Conservation (phyloP, 192 early-diverging fungal genomes). For the Backusella circina region DNA sequence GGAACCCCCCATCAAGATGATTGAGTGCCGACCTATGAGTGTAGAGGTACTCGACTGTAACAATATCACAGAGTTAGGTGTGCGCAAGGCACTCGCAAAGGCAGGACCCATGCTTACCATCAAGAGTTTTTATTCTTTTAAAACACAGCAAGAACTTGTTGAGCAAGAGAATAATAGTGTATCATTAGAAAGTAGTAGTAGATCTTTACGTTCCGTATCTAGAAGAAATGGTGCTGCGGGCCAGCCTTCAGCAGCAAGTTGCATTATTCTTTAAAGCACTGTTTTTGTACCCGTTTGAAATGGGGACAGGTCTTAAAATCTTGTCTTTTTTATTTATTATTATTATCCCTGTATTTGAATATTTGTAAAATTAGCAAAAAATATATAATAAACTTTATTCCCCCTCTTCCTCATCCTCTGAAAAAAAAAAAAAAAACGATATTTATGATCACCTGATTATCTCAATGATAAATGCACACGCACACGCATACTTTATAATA, state of each 20-base stretch:
- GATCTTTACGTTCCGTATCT: not conserved
- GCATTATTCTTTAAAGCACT: conserved; percentile 12
- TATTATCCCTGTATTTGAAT: not conserved
- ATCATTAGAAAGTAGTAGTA: not conserved
- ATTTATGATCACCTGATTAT: too few species aligned
- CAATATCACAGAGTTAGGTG: conserved; percentile 44
- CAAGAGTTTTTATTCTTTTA: conserved; percentile 49
- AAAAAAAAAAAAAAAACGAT: too few species aligned
- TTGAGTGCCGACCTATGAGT: conserved; percentile 3
- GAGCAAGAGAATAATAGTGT: not conserved
- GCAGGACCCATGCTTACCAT: conserved; percentile 35
- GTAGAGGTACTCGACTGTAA: conserved; percentile 50
- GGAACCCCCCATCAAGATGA: not conserved
- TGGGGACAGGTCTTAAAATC: not conserved
- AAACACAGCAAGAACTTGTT: not conserved
- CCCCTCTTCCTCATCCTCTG: too few species aligned
- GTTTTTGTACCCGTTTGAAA: not conserved
- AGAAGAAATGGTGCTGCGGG: not conserved
- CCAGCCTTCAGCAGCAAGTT: conserved; percentile 1
- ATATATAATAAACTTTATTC: not conserved
- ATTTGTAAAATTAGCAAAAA: not conserved
- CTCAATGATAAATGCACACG: too few species aligned
- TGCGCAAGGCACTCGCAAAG: conserved; percentile 34
- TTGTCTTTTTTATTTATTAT: not conserved
- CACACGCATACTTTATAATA: too few species aligned